phyloP scores from a whole-genome alignment of 2,329 filamentous ascomycete species.

The Paraphaeosphaeria sporulosa region DNA sequence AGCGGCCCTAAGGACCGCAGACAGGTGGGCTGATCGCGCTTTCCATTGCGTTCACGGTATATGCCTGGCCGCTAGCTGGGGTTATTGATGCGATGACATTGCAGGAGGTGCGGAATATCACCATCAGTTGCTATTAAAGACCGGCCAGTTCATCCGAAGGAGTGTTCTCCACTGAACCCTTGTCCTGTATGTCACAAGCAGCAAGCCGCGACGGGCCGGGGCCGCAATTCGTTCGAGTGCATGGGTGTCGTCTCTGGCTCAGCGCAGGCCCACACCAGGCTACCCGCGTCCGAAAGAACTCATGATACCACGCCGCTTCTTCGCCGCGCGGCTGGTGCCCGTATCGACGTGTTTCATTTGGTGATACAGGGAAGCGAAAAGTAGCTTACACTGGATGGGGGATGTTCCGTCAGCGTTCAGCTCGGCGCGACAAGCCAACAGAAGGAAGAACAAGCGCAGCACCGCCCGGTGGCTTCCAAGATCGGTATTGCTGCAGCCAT shows the following conservation, averaged over 20 bases:
- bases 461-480: slow-evolving; percentile 2
- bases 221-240: slow-evolving; percentile 36
- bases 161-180: slow-evolving; percentile 34
- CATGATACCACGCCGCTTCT: slow-evolving; percentile 24
- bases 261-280: slow-evolving; percentile 30
- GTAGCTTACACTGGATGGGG: slow-evolving; percentile 14
- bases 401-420: slow-evolving; percentile 11
- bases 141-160: slow-evolving; percentile 25
- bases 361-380: slow-evolving; percentile 20
- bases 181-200: slow-evolving; percentile 36
- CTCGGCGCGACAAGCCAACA: slow-evolving; percentile 5
- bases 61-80: slow-evolving; percentile 25
- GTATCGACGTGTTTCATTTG: slow-evolving; percentile 32
- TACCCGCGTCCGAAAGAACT: slow-evolving; percentile 29
- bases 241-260: slow-evolving; percentile 36
- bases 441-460: slow-evolving; percentile 11
- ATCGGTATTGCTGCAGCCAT: slow-evolving; percentile 2
- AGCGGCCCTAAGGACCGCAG: not conserved
- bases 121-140: slow-evolving; percentile 10
- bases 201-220: slow-evolving; percentile 46
- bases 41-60: slow-evolving; percentile 1
- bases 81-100: slow-evolving; percentile 25
- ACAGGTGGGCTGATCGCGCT: not conserved
- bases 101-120: slow-evolving; percentile 18
- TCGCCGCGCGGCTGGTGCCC: slow-evolving; percentile 28